Percentiles rank a stretch among this genome's conserved stretches.
Conservation (phyloP, 2,329 filamentous ascomycete species). For the Fusarium penzigii region DNA sequence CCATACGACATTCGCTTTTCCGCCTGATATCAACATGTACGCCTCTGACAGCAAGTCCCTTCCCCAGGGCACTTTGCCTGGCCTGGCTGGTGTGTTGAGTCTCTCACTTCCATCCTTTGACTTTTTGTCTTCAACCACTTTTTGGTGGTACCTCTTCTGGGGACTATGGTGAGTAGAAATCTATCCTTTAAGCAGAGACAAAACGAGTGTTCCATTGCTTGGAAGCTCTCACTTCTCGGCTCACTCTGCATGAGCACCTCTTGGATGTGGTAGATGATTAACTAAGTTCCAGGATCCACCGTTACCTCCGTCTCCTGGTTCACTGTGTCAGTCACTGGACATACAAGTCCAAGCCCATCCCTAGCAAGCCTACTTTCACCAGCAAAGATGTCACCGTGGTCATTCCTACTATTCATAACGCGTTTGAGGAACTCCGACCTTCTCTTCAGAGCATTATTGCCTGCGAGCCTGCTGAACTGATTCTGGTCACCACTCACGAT, state of each 20-base stretch:
- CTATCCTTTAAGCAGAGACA: not conserved
- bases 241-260: not conserved
- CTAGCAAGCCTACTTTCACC: slow-evolving; percentile 76
- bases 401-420: slow-evolving; percentile 87
- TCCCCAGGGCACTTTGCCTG: slow-evolving; percentile 12
- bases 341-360: slow-evolving; percentile 82
- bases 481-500: slow-evolving; percentile 84
- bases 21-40: slow-evolving; percentile 22
- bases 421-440: slow-evolving; percentile 77
- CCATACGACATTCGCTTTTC: slow-evolving; percentile 16
- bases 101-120: slow-evolving; percentile 27
- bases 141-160: slow-evolving; percentile 48
- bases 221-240: not conserved
- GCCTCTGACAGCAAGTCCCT: slow-evolving; percentile 16
- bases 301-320: slow-evolving; percentile 82
- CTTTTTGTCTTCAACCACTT: slow-evolving; percentile 45
- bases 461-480: slow-evolving; percentile 69
- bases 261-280: slow-evolving; percentile 8
- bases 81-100: slow-evolving; percentile 18
- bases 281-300: slow-evolving; percentile 66
- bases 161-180: slow-evolving; percentile 47
- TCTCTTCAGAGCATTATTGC: slow-evolving; percentile 78
- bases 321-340: slow-evolving; percentile 84
- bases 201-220: not conserved
- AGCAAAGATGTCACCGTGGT: slow-evolving; percentile 89